These are phyloP conservation scores for Leucaena leucocephala DNA, from an alignment of 306 rosid species.

Conservation along the genomic window DNA sequence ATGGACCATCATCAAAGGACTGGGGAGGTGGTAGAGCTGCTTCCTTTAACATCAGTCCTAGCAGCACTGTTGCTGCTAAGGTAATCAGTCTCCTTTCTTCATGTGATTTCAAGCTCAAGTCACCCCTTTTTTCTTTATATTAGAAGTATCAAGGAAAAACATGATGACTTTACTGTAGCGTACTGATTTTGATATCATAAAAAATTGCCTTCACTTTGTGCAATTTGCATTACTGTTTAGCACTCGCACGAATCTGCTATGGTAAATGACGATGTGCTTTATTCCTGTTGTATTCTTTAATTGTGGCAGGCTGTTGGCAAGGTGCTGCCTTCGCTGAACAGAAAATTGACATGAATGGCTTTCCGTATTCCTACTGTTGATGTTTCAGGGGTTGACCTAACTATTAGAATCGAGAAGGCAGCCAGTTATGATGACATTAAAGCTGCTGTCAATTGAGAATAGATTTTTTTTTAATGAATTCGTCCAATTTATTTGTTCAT, in stretches of 20 bases:
- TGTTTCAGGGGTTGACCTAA: constrained; percentile 73
- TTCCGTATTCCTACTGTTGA: constrained; percentile 74
- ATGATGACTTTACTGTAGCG: background rate
- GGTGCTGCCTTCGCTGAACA: no score
- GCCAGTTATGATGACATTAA: constrained; percentile 61
- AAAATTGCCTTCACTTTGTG: background rate
- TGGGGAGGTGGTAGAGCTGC: constrained; percentile 88
- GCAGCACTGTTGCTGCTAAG: constrained; percentile 83
- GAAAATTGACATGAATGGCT: constrained; percentile 60
- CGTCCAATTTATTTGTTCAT: background rate
- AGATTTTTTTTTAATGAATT: background rate
- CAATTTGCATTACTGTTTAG: background rate
- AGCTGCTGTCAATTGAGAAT: constrained; percentile 60
- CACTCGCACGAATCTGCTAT: no score
- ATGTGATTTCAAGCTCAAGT: background rate
- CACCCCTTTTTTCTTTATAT: background rate
- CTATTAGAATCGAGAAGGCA: constrained; percentile 58
- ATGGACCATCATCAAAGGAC: constrained; percentile 73
- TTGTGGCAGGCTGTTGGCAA: no score
- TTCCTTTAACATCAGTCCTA: constrained; percentile 76
- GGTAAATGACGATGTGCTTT: no score
- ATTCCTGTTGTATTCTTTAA: no score
- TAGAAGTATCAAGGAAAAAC: background rate
- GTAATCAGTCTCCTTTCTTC: constrained; percentile 24
- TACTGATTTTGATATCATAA: background rate